Evolutionary conservation across 2,329 filamentous ascomycete genomes (phyloP).

Genomic region (Paecilomyces sp.): DNA sequence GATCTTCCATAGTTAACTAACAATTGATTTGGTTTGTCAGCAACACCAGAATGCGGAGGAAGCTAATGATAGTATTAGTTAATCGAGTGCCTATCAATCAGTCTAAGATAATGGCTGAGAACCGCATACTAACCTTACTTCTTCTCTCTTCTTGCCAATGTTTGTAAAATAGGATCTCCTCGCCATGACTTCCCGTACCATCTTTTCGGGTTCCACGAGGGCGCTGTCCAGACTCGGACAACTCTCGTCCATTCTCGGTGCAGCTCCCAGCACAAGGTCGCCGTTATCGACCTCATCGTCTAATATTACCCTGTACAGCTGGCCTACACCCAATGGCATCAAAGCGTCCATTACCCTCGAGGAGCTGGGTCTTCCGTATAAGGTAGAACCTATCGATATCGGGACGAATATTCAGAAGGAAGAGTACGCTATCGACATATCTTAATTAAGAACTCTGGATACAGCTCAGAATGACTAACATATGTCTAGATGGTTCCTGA

Average conservation of each 20-base stretch:
- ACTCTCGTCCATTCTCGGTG: background rate
- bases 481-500: conserved; percentile 34
- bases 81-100: no score
- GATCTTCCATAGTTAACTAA: background rate
- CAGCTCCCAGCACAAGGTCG: background rate
- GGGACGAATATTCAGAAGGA: conserved; percentile 39
- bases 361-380: conserved; percentile 28
- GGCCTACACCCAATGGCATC: conserved; percentile 25
- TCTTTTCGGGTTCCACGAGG: background rate
- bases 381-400: conserved; percentile 33
- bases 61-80: no score
- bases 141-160: no score
- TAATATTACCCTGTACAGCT: conserved; percentile 23
- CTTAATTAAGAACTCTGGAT: background rate
- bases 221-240: background rate
- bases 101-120: no score
- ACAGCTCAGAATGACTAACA: background rate
- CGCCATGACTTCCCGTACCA: background rate
- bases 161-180: background rate
- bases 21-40: background rate
- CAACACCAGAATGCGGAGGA: background rate
- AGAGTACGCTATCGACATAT: conserved; percentile 9
- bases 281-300: background rate
- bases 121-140: no score
- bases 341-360: conserved; percentile 32